A percentile compares a stretch with the other conserved stretches of the same genome.
Conservation (phyloP, 495 filamentous ascomycete genomes). For the Durotheca rogersii region DNA sequence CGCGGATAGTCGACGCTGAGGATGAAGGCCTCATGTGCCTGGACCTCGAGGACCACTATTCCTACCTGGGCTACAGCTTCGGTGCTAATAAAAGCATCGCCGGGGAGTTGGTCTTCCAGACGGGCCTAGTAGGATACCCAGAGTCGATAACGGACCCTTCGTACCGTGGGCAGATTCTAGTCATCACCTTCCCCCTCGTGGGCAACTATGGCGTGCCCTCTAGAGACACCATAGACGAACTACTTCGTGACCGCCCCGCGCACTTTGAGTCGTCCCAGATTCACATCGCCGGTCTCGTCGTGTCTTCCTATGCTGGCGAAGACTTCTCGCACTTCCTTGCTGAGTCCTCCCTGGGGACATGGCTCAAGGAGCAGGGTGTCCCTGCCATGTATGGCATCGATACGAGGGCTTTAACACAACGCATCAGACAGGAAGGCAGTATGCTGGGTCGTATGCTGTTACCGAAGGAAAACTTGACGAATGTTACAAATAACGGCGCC, state of each 20-base stretch:
- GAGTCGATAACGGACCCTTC: conserved; percentile 93
- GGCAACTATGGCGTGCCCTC: conserved; percentile 96
- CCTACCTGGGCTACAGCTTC: conserved; percentile 92
- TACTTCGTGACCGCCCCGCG: conserved; percentile 79
- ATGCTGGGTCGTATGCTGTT: conserved; percentile 92
- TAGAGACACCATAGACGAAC: conserved; percentile 73
- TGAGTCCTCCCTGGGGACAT: conserved; percentile 81
- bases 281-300: conserved; percentile 86
- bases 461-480: conserved; percentile 57
- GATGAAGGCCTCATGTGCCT: conserved; percentile 68
- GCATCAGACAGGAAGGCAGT: conserved; percentile 87
- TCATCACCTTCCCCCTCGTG: conserved; percentile 86
- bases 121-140: conserved; percentile 98
- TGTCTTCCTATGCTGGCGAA: conserved; percentile 88
- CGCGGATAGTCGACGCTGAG: conserved; percentile 46
- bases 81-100: conserved; percentile 88
- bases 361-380: conserved; percentile 92
- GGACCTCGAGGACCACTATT: conserved; percentile 85
- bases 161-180: conserved; percentile 88
- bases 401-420: conserved; percentile 90
- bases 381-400: conserved; percentile 97
- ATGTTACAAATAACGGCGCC: conserved; percentile 46
- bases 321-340: conserved; percentile 94
- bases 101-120: conserved; percentile 98
- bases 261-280: conserved; percentile 91